These are phyloP conservation scores for Pyricularia sp. DNA, from an alignment of 2,329 filamentous ascomycete species.

Conservation along the genomic window DNA sequence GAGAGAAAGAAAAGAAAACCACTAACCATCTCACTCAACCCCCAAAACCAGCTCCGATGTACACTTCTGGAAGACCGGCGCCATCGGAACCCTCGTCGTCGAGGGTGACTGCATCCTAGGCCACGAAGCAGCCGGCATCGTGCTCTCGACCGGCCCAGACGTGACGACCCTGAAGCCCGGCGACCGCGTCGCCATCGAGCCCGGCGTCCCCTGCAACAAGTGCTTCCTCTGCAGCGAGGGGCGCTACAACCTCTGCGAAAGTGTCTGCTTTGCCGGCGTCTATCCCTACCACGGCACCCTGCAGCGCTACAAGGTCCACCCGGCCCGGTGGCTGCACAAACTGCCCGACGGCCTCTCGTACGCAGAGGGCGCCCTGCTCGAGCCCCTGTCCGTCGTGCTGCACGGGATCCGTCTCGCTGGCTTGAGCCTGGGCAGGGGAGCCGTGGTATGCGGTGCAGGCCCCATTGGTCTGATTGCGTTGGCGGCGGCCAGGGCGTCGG, in stretches of 20 bases:
- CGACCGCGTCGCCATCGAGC: slow-evolving; percentile 56
- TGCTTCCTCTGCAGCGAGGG: slow-evolving; percentile 48
- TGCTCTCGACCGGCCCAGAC: slow-evolving; percentile 41
- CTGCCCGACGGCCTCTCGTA: slow-evolving; percentile 43
- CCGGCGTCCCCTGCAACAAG: slow-evolving; percentile 47
- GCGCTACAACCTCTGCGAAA: slow-evolving; percentile 50
- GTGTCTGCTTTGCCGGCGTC: slow-evolving; percentile 47
- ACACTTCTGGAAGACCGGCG: slow-evolving; percentile 54
- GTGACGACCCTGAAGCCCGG: slow-evolving; percentile 38
- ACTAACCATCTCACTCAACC: neutral
- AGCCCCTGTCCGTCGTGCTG: slow-evolving; percentile 50
- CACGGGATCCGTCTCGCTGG: slow-evolving; percentile 42
- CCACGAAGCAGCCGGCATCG: slow-evolving; percentile 50
- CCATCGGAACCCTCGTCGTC: slow-evolving; percentile 49
- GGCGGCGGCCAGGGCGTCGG: slow-evolving; percentile 44
- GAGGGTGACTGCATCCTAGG: slow-evolving; percentile 52
- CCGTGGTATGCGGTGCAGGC: slow-evolving; percentile 47
- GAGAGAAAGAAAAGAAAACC: no score
- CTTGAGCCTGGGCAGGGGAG: slow-evolving; percentile 39
- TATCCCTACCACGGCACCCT: slow-evolving; percentile 48
- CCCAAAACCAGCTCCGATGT: slow-evolving; percentile 42
- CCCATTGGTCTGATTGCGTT: slow-evolving; percentile 49
- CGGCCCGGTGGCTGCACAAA: slow-evolving; percentile 39
- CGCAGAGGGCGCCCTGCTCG: slow-evolving; percentile 48
- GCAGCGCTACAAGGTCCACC: slow-evolving; percentile 47